A percentile compares a stretch with the other conserved stretches of the same genome.
Conservation (phyloP, 2,329 filamentous ascomycete species). For the Colletotrichum musicola region DNA sequence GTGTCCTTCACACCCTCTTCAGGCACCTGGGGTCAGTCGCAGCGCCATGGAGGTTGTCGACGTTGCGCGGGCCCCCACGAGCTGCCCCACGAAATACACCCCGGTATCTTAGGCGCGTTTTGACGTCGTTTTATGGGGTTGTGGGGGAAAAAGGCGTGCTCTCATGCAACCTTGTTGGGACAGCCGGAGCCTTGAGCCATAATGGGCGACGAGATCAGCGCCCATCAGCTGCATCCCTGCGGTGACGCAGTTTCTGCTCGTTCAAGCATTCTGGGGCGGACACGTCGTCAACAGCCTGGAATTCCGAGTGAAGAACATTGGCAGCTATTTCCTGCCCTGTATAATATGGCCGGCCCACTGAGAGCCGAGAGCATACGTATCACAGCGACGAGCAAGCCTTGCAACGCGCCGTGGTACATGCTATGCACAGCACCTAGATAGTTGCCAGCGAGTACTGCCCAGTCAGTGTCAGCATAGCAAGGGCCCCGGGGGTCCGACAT, state of each 20-base stretch:
- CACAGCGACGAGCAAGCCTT: neutral
- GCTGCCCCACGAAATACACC: conserved; percentile 32
- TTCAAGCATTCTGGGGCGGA: conserved; percentile 8
- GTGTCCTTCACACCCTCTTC: conserved; percentile 27
- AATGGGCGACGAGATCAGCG: conserved; percentile 25
- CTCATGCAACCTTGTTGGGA: conserved; percentile 38
- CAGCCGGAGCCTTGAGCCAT: conserved; percentile 22
- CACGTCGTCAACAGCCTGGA: neutral
- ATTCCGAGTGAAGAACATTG: conserved; percentile 14
- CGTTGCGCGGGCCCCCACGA: conserved; percentile 37
- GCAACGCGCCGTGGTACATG: too few species aligned
- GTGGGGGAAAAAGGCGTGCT: conserved; percentile 35
- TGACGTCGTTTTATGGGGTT: conserved; percentile 40
- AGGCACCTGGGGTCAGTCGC: conserved; percentile 3
- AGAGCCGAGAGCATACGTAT: neutral
- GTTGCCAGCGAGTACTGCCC: neutral
- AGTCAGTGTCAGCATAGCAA: conserved; percentile 25
- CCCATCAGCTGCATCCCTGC: conserved; percentile 8
- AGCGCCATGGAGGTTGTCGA: conserved; percentile 6
- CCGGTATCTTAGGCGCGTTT: conserved; percentile 32
- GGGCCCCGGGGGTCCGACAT: conserved; percentile 7
- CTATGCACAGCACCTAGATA: too few species aligned
- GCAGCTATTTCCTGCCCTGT: neutral
- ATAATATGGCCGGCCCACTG: neutral
- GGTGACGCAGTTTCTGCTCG: conserved; percentile 22